Evolutionary conservation across 805 yeast genomes (phyloP).

Genomic region (Suhomyces xylopsoci): DNA sequence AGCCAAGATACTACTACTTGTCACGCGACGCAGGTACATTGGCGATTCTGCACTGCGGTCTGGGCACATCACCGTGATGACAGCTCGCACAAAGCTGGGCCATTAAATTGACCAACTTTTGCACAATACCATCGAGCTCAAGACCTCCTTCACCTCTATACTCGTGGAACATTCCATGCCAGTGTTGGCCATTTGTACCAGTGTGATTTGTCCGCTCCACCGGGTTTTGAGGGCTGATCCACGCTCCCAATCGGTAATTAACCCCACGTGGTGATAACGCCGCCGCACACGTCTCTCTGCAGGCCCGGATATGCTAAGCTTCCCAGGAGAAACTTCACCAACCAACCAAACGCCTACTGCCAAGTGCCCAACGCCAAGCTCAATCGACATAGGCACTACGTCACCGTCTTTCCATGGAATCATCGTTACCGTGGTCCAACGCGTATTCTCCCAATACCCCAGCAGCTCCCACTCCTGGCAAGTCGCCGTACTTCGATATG

Average conservation of each 20-base stretch:
- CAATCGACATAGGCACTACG: not conserved
- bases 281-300: slow-evolving; percentile 4
- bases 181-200: too few relatives aligned
- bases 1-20: too few relatives aligned
- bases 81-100: not conserved
- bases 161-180: too few relatives aligned
- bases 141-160: not conserved
- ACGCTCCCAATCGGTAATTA: not conserved
- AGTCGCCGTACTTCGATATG: slow-evolving; percentile 9
- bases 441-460: slow-evolving; percentile 6
- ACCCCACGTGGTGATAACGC: slow-evolving; percentile 7
- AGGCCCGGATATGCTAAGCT: not conserved
- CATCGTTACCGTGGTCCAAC: slow-evolving; percentile 5
- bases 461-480: slow-evolving; percentile 8
- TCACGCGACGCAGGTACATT: not conserved
- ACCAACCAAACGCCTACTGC: not conserved
- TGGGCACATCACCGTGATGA: not conserved
- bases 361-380: not conserved
- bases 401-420: slow-evolving; percentile 5
- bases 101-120: not conserved
- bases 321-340: not conserved
- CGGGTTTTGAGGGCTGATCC: not conserved
- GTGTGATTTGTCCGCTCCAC: not conserved
- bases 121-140: not conserved
- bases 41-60: not conserved